Conservation (phyloP, 495 filamentous ascomycete genomes). For the Tuber magnatum region DNA sequence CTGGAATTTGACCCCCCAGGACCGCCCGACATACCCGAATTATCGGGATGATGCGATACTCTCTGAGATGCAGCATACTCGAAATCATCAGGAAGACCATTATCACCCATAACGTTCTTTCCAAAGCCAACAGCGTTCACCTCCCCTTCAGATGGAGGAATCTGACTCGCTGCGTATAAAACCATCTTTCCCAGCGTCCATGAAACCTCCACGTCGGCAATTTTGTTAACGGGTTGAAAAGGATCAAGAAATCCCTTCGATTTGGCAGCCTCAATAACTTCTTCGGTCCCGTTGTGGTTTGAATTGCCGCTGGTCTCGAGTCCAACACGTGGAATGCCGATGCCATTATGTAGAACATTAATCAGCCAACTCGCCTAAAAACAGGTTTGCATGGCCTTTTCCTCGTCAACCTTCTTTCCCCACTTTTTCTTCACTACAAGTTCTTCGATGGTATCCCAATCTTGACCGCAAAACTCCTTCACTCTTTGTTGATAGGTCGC, state of each 20-base stretch:
- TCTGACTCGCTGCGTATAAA: slow-evolving; percentile 87
- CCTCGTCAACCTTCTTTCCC: slow-evolving; percentile 68
- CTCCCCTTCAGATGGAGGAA: slow-evolving; percentile 52
- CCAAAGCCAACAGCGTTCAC: slow-evolving; percentile 82
- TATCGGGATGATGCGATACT: not conserved
- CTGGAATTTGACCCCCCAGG: slow-evolving; percentile 43
- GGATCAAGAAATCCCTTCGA: slow-evolving; percentile 75
- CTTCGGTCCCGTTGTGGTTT: slow-evolving; percentile 67
- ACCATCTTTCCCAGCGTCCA: slow-evolving; percentile 98
- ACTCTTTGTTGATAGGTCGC: slow-evolving; percentile 82
- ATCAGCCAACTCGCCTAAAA: slow-evolving; percentile 99
- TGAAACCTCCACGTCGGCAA: slow-evolving; percentile 86
- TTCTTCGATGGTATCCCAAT: slow-evolving; percentile 67
- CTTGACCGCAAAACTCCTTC: slow-evolving; percentile 71
- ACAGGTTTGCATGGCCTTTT: slow-evolving; percentile 75
- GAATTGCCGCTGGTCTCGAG: slow-evolving; percentile 54
- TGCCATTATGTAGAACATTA: slow-evolving; percentile 89
- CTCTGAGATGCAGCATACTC: slow-evolving; percentile 62
- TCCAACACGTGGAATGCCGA: slow-evolving; percentile 85
- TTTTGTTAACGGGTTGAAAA: slow-evolving; percentile 90
- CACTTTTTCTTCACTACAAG: slow-evolving; percentile 59
- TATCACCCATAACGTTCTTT: slow-evolving; percentile 51
- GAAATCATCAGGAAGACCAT: slow-evolving; percentile 64
- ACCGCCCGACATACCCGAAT: slow-evolving; percentile 39
- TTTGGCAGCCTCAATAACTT: slow-evolving; percentile 55